Percentiles rank a stretch among this genome's conserved stretches.
These are phyloP conservation scores for Russula brevipes DNA, from an alignment of 768 basidiomycete genomes.

Conservation along the genomic window DNA sequence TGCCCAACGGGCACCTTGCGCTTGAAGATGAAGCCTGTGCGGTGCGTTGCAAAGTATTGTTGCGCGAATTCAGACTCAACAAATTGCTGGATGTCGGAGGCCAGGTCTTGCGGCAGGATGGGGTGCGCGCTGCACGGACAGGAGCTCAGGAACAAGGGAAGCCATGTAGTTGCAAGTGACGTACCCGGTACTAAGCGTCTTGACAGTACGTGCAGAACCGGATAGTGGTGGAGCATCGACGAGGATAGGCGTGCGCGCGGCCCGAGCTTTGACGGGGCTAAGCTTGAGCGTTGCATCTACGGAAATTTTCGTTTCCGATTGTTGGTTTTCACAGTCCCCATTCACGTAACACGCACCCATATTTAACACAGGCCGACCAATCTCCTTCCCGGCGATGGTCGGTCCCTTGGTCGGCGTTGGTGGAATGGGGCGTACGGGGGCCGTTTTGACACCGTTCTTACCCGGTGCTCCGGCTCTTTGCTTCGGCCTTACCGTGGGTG, in stretches of 20 bases:
- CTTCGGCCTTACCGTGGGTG: constrained; percentile 11
- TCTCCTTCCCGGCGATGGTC: constrained; percentile 48
- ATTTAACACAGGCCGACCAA: constrained; percentile 66
- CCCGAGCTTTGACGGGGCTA: constrained; percentile 68
- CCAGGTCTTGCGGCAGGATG: constrained; percentile 72
- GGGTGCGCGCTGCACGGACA: constrained; percentile 57
- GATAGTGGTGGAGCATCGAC: constrained; percentile 34
- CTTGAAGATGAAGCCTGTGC: constrained; percentile 83
- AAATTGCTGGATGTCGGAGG: constrained; percentile 82
- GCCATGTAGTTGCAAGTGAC: constrained; percentile 27
- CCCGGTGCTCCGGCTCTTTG: background rate
- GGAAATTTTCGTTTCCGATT: constrained; percentile 3
- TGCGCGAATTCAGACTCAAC: constrained; percentile 79
- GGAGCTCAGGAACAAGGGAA: background rate
- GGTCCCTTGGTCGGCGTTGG: constrained; percentile 17
- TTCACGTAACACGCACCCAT: constrained; percentile 44
- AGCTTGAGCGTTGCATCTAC: constrained; percentile 63
- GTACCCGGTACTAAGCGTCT: constrained; percentile 62
- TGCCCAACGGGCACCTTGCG: constrained; percentile 77
- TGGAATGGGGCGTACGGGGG: constrained; percentile 6
- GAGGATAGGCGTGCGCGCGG: constrained; percentile 56
- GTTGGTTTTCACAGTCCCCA: constrained; percentile 23
- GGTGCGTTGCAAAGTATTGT: constrained; percentile 85
- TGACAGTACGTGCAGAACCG: constrained; percentile 26
- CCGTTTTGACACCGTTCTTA: background rate